Percentiles rank a stretch among this genome's conserved stretches.
Evolutionary conservation across 2,329 filamentous ascomycete species (phyloP).

Genomic region (Aulographum hederae): DNA sequence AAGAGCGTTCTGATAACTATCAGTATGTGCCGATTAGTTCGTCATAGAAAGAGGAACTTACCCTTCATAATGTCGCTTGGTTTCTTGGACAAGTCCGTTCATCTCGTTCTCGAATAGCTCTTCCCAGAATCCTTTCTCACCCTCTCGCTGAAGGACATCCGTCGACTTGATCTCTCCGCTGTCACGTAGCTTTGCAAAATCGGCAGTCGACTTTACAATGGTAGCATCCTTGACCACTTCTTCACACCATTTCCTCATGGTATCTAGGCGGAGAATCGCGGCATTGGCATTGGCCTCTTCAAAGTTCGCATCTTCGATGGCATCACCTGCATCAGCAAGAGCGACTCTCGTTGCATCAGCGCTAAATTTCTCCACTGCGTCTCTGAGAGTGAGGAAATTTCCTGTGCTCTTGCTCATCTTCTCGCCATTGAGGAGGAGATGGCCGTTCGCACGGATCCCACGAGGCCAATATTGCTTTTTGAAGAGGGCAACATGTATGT

Average conservation of each 20-base stretch:
- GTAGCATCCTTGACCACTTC: constrained; percentile 51
- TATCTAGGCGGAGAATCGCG: constrained; percentile 70
- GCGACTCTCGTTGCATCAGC: constrained; percentile 84
- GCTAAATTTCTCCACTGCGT: constrained; percentile 80
- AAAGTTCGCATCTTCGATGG: constrained; percentile 90
- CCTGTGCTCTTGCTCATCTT: constrained; percentile 98
- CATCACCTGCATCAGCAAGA: constrained; percentile 85
- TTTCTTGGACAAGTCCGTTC: constrained; percentile 63
- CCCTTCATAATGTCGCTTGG: constrained; percentile 60
- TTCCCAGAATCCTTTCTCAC: constrained; percentile 63
- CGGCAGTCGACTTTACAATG: constrained; percentile 22
- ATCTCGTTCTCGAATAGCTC: constrained; percentile 86
- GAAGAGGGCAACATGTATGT: constrained; percentile 85
- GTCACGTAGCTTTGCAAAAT: constrained; percentile 22
- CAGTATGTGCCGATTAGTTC: not conserved
- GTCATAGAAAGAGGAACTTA: constrained; percentile 13
- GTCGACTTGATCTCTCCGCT: constrained; percentile 26
- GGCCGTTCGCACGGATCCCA: constrained; percentile 75
- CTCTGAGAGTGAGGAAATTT: constrained; percentile 84
- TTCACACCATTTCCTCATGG: constrained; percentile 80
- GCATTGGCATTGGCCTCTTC: constrained; percentile 89
- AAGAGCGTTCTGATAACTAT: constrained; percentile 17
- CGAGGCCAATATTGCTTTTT: constrained; percentile 65
- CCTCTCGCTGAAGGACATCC: constrained; percentile 53
- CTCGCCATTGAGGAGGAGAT: constrained; percentile 84